A percentile compares a stretch with the other conserved stretches of the same genome.
These are phyloP conservation scores for Microthlaspi erraticum DNA, from an alignment of 345 rosid species.

Conservation along the genomic window DNA sequence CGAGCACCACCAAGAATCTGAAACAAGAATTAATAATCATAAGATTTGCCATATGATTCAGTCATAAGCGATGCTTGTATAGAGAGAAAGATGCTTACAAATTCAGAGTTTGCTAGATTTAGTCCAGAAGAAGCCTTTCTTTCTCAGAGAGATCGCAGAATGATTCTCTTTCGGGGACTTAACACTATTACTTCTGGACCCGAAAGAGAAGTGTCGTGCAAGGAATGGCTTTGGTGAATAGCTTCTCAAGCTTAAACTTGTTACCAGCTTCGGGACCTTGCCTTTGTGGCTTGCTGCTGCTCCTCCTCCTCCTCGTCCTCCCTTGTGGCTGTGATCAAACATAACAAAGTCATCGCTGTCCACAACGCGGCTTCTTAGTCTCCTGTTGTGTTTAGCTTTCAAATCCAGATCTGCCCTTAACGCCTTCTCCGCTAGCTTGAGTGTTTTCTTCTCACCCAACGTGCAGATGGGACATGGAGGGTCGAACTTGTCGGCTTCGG, in stretches of 20 bases:
- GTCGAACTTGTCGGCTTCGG: slow-evolving; percentile 75
- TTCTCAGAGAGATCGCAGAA: slow-evolving; percentile 44
- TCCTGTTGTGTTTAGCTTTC: slow-evolving; percentile 61
- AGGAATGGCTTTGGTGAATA: slow-evolving; percentile 69
- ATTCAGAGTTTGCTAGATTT: slow-evolving; percentile 73
- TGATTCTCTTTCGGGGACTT: slow-evolving; percentile 59
- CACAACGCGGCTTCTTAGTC: slow-evolving; percentile 66
- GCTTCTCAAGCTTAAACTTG: slow-evolving; percentile 73
- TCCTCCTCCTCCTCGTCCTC: slow-evolving; percentile 8
- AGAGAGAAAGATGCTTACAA: slow-evolving; percentile 24
- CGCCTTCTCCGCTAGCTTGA: slow-evolving; percentile 76
- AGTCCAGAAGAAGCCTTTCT: slow-evolving; percentile 88
- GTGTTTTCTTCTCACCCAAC: slow-evolving; percentile 73
- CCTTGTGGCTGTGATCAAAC: slow-evolving; percentile 44
- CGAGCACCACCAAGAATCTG: slow-evolving; percentile 29
- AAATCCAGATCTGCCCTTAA: slow-evolving; percentile 71
- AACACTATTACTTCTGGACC: slow-evolving; percentile 58
- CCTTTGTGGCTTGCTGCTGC: slow-evolving; percentile 46
- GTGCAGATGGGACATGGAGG: slow-evolving; percentile 91
- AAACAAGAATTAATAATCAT: slow-evolving; percentile 13
- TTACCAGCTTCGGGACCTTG: slow-evolving; percentile 53
- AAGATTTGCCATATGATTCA: neutral
- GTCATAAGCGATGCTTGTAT: neutral
- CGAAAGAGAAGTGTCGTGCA: slow-evolving; percentile 75
- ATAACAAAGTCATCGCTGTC: slow-evolving; percentile 55